phyloP scores from a whole-genome alignment of 352 stramenopile genomes.

The Peronosclerospora sorghi region DNA sequence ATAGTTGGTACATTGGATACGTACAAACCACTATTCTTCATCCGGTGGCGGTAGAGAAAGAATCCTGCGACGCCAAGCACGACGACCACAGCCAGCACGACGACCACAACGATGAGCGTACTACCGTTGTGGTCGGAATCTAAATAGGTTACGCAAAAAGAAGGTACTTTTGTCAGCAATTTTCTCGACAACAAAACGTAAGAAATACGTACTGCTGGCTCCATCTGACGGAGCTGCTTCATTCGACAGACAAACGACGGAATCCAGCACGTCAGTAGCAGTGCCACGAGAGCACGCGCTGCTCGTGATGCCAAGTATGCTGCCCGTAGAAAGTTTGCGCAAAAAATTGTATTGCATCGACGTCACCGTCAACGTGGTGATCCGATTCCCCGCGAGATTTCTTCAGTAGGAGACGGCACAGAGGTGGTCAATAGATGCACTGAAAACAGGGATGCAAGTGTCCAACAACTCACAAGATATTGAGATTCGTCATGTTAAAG shows the following conservation, averaged over 20 bases:
- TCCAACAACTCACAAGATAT: conserved; percentile 49
- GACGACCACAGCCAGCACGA: conserved; percentile 38
- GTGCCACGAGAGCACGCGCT: conserved; percentile 26
- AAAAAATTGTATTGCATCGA: conserved; percentile 32
- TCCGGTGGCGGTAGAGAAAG: conserved; percentile 38
- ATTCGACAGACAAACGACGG: conserved; percentile 41
- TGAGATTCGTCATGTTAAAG: conserved; percentile 67
- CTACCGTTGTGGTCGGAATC: conserved; percentile 26
- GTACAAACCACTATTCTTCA: conserved; percentile 28
- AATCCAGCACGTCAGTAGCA: conserved; percentile 34
- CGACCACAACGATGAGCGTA: conserved; percentile 40
- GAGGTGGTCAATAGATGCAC: not conserved
- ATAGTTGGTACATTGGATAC: conserved; percentile 23
- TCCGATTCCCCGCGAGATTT: conserved; percentile 42
- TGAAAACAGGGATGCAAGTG: too few relatives aligned
- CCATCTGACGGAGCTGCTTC: conserved; percentile 7
- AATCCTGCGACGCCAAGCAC: conserved; percentile 35
- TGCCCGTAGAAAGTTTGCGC: conserved; percentile 28
- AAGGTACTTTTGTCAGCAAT: too few relatives aligned
- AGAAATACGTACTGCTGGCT: conserved; percentile 10
- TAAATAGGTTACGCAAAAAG: conserved; percentile 5
- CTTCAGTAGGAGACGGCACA: conserved; percentile 8
- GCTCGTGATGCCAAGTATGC: conserved; percentile 29
- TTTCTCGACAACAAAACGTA: too few relatives aligned
- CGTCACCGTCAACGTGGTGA: conserved; percentile 33